Conservation (phyloP, 129 eudicot genomes). For the Centrapalus pauciflorus region DNA sequence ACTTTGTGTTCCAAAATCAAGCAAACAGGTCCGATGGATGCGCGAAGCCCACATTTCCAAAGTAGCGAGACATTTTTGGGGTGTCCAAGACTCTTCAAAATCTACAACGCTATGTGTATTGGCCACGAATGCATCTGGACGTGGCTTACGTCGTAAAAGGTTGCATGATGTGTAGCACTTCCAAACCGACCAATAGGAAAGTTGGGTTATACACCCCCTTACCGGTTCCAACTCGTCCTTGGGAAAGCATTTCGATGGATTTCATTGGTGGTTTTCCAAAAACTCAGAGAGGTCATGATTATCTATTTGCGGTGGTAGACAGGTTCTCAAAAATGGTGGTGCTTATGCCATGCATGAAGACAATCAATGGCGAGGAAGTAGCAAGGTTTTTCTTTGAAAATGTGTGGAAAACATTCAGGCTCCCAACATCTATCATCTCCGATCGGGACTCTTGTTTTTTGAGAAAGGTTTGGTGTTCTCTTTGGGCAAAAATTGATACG, state of each 20-base stretch:
- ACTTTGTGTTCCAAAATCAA: neutral
- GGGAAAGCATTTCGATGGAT: constrained; percentile 20
- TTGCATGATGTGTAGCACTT: constrained; percentile 17
- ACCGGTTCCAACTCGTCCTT: constrained; percentile 3
- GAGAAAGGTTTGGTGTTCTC: constrained; percentile 11
- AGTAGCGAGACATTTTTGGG: neutral
- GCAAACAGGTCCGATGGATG: constrained; percentile 1
- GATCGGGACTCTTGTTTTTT: neutral
- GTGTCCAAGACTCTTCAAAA: constrained; percentile 7
- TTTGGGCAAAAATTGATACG: constrained; percentile 11
- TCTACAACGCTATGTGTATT: constrained; percentile 16
- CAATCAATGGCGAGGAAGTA: constrained; percentile 2
- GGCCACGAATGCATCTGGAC: constrained; percentile 18
- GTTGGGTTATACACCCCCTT: constrained; percentile 7
- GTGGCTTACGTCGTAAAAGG: constrained; percentile 9
- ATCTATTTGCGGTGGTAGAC: neutral
- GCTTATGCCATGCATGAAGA: constrained; percentile 23
- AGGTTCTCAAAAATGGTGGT: constrained; percentile 16
- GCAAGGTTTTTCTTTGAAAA: neutral
- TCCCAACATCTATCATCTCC: neutral
- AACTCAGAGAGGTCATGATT: neutral
- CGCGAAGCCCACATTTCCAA: constrained; percentile 19
- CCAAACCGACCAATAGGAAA: constrained; percentile 18
- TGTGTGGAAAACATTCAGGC: constrained; percentile 1
- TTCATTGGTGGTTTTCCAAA: constrained; percentile 3